Base-by-base conservation (phyloP, 257 asterid species). In the Penstemon newberryi region DNA sequence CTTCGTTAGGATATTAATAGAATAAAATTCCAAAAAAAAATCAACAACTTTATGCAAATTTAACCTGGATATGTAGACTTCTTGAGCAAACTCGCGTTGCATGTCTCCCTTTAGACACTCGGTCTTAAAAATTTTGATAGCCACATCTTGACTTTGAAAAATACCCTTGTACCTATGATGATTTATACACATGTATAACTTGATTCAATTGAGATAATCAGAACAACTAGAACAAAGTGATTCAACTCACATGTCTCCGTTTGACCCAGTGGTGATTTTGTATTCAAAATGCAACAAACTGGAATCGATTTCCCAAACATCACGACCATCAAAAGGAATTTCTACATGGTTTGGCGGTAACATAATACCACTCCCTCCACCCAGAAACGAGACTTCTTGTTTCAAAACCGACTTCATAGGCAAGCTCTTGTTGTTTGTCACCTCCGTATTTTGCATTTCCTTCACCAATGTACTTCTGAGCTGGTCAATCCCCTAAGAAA, bases 301-400 rank as follows among this genome's bases (percentile, higher is more conserved):
- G 70, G 85, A 71, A 68, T 92, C 93, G 5, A 92, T 86, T 84
- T 92, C 97, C 98, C 97, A 90, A 58, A 85, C 89, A 71, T 88
- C 95, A 70, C 65, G 77, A 53, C 82, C 87, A 18, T 84, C 86
- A 38, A 72, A 66, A 9, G 96, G 87, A 64, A 77, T 82, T 58
- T 78, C 79, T 18, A 80, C 84, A 43, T 76, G 84, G 73, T 66
- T 78, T n/a, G 58, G 47, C 7, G 75, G 73, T 56, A 70, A 51
- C 42, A 56, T 54, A 60, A 73, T 70, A 63, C 77, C 78, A 40
- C 71, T 56, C 51, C 73, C 75, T 59, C 58, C 72, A 56, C 65
- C 69, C 12, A 79, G 77, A 68, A 69, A 69, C 61, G 64, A 50
- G 49, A 47, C 52, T 73, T 74, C 82, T 49, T 67, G 84, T 59